phyloP scores from a whole-genome alignment of 805 yeast species.

The Jamesozyma hellenica region DNA sequence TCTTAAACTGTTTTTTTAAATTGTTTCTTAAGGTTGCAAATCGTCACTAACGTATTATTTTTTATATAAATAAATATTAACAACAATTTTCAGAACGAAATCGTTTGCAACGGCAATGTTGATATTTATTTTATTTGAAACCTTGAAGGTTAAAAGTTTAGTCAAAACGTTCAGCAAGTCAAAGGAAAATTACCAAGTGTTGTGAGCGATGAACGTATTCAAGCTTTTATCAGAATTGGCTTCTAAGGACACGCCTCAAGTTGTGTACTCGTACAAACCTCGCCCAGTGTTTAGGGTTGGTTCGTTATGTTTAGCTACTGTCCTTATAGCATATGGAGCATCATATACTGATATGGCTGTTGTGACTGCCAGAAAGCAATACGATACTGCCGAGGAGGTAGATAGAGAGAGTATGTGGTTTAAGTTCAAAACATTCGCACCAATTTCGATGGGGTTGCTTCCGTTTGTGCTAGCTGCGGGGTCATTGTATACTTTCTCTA shows the following conservation, averaged over 20 bases:
- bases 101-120: too few relatives aligned
- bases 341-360: conserved; percentile 24
- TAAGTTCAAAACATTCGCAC: conserved; percentile 16
- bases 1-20: too few relatives aligned
- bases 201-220: conserved; percentile 1
- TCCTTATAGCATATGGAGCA: conserved; percentile 21
- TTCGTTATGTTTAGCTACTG: conserved; percentile 14
- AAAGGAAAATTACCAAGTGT: too few relatives aligned
- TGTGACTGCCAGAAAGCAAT: conserved; percentile 11
- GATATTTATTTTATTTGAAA: too few relatives aligned
- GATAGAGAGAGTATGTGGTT: conserved; percentile 10
- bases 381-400: conserved; percentile 7
- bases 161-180: too few relatives aligned
- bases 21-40: too few relatives aligned
- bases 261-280: conserved; percentile 5
- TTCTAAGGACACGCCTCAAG: conserved; percentile 4
- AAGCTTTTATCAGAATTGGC: conserved; percentile 4
- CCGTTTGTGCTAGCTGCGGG: conserved; percentile 22
- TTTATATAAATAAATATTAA: too few relatives aligned
- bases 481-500: conserved; percentile 18
- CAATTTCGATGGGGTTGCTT: conserved; percentile 17
- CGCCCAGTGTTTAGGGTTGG: conserved; percentile 6
- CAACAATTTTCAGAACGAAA: too few relatives aligned
- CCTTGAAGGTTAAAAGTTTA: not conserved
- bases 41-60: too few relatives aligned